phyloP scores from a whole-genome alignment of 345 rosid genomes.

The Eucalyptus virginea region DNA sequence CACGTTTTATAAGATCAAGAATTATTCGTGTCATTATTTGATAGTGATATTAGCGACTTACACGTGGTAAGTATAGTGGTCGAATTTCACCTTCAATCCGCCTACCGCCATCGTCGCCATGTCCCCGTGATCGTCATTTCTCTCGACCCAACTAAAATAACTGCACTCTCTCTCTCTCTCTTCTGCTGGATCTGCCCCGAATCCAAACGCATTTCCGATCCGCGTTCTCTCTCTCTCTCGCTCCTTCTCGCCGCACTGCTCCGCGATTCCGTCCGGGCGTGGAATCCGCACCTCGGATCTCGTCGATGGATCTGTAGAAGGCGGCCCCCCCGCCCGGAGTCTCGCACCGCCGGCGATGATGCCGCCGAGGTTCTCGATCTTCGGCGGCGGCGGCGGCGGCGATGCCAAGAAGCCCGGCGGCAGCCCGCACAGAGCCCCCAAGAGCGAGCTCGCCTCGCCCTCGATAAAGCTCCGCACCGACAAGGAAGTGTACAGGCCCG shows the following conservation, averaged over 20 bases:
- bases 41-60: no score
- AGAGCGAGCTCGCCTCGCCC: slow-evolving; percentile 34
- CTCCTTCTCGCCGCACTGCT: background rate
- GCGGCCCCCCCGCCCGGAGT: background rate
- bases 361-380: slow-evolving; percentile 25
- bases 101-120: background rate
- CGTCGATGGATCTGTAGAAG: background rate
- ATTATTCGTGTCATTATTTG: background rate
- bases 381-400: slow-evolving; percentile 8
- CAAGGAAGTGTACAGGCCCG: slow-evolving; percentile 81
- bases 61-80: background rate
- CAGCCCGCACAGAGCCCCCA: background rate
- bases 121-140: background rate
- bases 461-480: slow-evolving; percentile 47
- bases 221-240: background rate
- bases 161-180: background rate
- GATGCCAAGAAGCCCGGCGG: slow-evolving; percentile 8
- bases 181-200: background rate
- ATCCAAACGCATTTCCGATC: background rate
- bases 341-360: slow-evolving; percentile 10
- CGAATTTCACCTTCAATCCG: background rate
- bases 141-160: background rate
- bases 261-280: background rate
- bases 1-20: no score
- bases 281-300: background rate